These are phyloP conservation scores for Trapa incisa DNA, from an alignment of 345 rosid species.

Conservation along the genomic window DNA sequence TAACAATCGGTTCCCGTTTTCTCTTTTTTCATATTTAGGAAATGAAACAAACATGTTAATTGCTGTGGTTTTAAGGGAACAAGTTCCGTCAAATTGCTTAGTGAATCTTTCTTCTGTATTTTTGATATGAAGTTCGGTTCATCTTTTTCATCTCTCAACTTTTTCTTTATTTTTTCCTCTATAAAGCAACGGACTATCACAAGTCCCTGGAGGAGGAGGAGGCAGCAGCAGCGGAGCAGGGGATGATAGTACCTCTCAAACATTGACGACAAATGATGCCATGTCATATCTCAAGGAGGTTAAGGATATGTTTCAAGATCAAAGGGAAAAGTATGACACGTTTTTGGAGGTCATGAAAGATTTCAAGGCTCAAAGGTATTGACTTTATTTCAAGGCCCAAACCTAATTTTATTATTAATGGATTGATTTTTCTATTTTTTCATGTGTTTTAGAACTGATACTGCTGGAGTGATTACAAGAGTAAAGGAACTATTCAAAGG, in stretches of 20 bases:
- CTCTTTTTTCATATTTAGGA: too few species aligned
- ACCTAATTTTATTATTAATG: neutral
- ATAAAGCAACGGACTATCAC: constrained; percentile 26
- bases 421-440: constrained; percentile 8
- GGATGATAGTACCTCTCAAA: constrained; percentile 30
- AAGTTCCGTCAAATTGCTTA: too few species aligned
- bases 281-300: constrained; percentile 74
- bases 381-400: constrained; percentile 1
- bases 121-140: neutral
- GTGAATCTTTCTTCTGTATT: too few species aligned
- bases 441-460: constrained; percentile 60
- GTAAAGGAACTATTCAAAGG: constrained; percentile 90
- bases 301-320: constrained; percentile 88
- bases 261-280: constrained; percentile 77
- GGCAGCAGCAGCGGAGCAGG: constrained; percentile 18
- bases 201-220: constrained; percentile 15
- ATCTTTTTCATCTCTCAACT: neutral
- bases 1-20: too few species aligned
- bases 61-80: too few species aligned
- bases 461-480: constrained; percentile 82
- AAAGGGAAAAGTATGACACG: constrained; percentile 72
- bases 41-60: too few species aligned
- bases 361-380: constrained; percentile 84
- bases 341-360: constrained; percentile 96
- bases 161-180: neutral